phyloP scores from a whole-genome alignment of 306 rosid species.

The Fragaria nilgerrensis region DNA sequence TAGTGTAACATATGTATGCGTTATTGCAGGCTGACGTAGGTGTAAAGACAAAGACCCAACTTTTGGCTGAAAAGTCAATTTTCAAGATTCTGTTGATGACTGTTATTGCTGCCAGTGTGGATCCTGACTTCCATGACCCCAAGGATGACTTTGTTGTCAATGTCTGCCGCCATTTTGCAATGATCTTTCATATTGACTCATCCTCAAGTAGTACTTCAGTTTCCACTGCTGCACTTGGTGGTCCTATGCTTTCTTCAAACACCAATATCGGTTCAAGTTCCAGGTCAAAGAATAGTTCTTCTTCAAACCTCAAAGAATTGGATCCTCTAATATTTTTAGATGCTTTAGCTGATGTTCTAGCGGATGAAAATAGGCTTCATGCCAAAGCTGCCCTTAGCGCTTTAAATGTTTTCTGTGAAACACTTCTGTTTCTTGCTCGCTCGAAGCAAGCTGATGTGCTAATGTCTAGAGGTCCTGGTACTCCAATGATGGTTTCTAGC shows the following conservation, averaged over 20 bases:
- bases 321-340: conserved; percentile 94
- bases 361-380: conserved; percentile 90
- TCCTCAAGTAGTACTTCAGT: conserved; percentile 47
- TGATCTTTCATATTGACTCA: conserved; percentile 78
- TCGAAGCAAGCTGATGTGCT: conserved; percentile 86
- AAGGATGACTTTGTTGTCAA: conserved; percentile 84
- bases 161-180: conserved; percentile 95
- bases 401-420: conserved; percentile 84
- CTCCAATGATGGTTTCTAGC: conserved; percentile 98
- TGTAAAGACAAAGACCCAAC: conserved; percentile 98
- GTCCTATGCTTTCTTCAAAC: conserved; percentile 57
- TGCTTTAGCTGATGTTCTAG: conserved; percentile 95
- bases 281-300: conserved; percentile 57
- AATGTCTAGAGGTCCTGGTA: conserved; percentile 91
- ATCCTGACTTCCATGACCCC: conserved; percentile 75
- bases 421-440: conserved; percentile 90
- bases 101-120: conserved; percentile 83
- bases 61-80: conserved; percentile 95
- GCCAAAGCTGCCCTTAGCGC: conserved; percentile 94
- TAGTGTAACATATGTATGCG: conserved; percentile 28
- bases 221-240: conserved; percentile 47
- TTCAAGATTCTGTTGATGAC: conserved; percentile 91
- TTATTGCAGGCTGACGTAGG: conserved; percentile 91
- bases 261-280: conserved; percentile 54
- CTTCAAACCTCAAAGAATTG: conserved; percentile 91